These are phyloP conservation scores for Cruciata laevipes DNA, from an alignment of 257 asterid species.

Conservation along the genomic window DNA sequence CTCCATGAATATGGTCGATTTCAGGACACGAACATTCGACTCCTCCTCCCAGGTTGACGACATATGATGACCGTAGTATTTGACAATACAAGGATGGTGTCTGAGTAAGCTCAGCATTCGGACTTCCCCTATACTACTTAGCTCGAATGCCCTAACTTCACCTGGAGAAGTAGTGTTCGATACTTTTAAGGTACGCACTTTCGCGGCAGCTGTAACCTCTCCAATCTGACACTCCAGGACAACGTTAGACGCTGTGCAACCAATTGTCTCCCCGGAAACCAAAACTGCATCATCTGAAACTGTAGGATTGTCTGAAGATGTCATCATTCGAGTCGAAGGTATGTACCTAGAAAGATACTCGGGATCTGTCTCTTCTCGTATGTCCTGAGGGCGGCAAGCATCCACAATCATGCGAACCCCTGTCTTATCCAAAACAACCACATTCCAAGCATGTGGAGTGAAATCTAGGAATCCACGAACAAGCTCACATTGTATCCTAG, in stretches of 20 bases:
- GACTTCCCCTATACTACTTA: constrained; percentile 73
- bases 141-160: constrained; percentile 66
- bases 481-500: constrained; percentile 87
- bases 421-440: constrained; percentile 53
- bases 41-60: constrained; percentile 74
- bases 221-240: constrained; percentile 69
- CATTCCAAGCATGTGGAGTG: constrained; percentile 96
- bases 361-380: constrained; percentile 76
- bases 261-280: constrained; percentile 40
- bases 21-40: constrained; percentile 44
- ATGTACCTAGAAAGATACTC: constrained; percentile 80
- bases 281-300: constrained; percentile 28
- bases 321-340: constrained; percentile 63
- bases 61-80: constrained; percentile 79
- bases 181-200: constrained; percentile 71
- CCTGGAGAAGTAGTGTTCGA: constrained; percentile 39
- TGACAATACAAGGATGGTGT: constrained; percentile 67
- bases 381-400: constrained; percentile 88
- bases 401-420: constrained; percentile 79
- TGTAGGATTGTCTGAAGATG: constrained; percentile 21
- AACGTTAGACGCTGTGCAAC: constrained; percentile 45
- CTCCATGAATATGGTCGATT: constrained; percentile 80
- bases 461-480: constrained; percentile 93
- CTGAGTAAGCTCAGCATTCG: constrained; percentile 68
- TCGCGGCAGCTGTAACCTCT: constrained; percentile 55